Evolutionary conservation across 164 flowering plant species (phyloP), one percentile per base, ranked within the genome.

Genomic region (Akebia trifoliata): DNA sequence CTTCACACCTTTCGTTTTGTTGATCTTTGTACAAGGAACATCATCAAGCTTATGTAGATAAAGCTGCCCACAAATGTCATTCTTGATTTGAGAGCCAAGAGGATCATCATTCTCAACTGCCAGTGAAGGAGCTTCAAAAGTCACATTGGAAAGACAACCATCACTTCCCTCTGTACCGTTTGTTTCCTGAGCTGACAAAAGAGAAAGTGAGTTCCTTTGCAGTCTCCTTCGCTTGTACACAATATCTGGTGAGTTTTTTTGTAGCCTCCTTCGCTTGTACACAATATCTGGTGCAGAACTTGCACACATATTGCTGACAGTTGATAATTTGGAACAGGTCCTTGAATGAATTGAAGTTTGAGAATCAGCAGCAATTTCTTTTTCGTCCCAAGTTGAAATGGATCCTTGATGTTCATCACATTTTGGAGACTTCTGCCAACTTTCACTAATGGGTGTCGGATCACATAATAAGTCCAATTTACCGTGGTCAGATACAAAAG

Each of bases 211-310:
- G 37, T 56, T 74, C 43, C 52, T 66, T 45, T 36, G 66, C 37
- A 30, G 59, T 57, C 74, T 85, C 68, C 76, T 78, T 65, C 86
- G 71, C 59, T 60, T 71, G 62, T 85, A 90, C 14, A 85, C 92
- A 38, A 66, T 40, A 65, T 64, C 67, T 42, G 75, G 80, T 18
- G 47, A n/a, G n/a, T n/a, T n/a, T n/a, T n/a, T n/a, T n/a, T n/a
- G n/a, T n/a, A n/a, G 59, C 60, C 74, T 85, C 68, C 76, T 78
- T 65, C 86, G 71, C 59, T 60, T 71, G 62, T 85, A 90, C 14
- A 85, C 92, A 38, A 66, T 40, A 65, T 64, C 67, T 42, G 75
- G 80, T 18, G 47, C 55, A 46, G 71, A 63, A 57, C 45, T 66
- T 59, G 67, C 72, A 56, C 78, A 63, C 72, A 74, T 66, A 34